Evolutionary conservation across 2,329 filamentous ascomycete species (phyloP), one percentile per base, ranked within the genome.

Genomic region (Dryadomyces quercus-mongolicae): DNA sequence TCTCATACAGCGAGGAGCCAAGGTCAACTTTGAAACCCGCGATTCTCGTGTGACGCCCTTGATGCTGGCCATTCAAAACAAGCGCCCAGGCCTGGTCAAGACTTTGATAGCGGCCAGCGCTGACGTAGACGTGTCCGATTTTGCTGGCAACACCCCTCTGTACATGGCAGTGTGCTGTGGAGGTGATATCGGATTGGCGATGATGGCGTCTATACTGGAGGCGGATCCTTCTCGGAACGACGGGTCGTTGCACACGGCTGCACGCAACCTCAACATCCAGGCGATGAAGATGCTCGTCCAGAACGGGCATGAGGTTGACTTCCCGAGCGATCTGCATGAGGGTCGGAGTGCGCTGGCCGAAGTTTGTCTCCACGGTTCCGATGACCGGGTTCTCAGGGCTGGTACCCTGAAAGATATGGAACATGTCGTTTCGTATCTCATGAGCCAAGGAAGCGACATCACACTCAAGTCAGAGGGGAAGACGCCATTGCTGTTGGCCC

Each of bases 191-290:
- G 73, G 75, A 0, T 74, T 74, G 18, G 68, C 71, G 10, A 76
- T 81, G 65, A 75, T 81, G 74, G 68, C 70, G 2, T 73, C 71
- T 52, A 65, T 85, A 1, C 69, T 84, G 5, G 73, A 73, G 0
- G 75, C 77, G 0, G 76, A 78, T 20, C 77, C 80, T 1, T 73
- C 76, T 1, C 73, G 70, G 45, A 80, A 86, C 55, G 83, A 87
- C 56, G 82, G 82, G 0, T 85, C 81, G 1, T 69, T 87, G 3
- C 83, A 86, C 60, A 82, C 84, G 56, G 80, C 82, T 3, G 77
- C 82, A 0, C 71, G 78, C 13, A 74, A 77, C 49, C 70, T 86
- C 20, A 80, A 84, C 58, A 58, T 82, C 0, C 66, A 74, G 13
- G 76, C 75, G 1, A 76, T 84, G 57, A 71, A 73, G 51, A 68